Evolutionary conservation across 2,329 filamentous ascomycete genomes (phyloP).

Genomic region (Fusarium sp.): DNA sequence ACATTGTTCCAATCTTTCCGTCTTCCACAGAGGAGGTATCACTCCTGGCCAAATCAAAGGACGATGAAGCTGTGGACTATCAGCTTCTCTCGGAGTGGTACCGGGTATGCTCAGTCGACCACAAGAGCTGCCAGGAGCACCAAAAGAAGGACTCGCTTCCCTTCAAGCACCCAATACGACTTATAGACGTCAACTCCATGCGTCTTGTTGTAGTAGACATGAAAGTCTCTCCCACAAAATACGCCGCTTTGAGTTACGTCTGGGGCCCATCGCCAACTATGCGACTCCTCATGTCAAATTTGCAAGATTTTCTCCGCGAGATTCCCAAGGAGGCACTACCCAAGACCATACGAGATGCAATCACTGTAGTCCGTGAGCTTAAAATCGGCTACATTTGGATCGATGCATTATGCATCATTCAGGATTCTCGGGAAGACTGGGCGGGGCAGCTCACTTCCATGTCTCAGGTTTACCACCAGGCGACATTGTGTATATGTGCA

Average conservation of each 20-base stretch:
- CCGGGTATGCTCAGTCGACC: not conserved
- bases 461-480: not conserved
- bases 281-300: not conserved
- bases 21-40: not conserved
- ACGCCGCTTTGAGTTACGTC: not conserved
- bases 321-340: not conserved
- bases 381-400: not conserved
- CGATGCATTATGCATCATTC: not conserved
- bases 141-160: not conserved
- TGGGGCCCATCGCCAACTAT: not conserved
- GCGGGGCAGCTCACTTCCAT: not conserved
- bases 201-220: not conserved
- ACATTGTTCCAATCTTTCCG: not conserved
- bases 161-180: not conserved
- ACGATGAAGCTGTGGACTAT: not conserved
- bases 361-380: not conserved
- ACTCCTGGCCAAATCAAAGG: not conserved
- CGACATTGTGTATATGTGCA: not conserved
- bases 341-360: not conserved
- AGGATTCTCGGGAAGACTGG: not conserved
- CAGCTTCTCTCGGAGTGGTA: not conserved
- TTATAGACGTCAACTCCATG: not conserved
- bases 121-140: not conserved
- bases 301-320: accelerated
- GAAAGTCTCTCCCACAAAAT: not conserved